Evolutionary conservation across 306 rosid genomes (phyloP).

Genomic region (Ammopiptanthus mongolicus): DNA sequence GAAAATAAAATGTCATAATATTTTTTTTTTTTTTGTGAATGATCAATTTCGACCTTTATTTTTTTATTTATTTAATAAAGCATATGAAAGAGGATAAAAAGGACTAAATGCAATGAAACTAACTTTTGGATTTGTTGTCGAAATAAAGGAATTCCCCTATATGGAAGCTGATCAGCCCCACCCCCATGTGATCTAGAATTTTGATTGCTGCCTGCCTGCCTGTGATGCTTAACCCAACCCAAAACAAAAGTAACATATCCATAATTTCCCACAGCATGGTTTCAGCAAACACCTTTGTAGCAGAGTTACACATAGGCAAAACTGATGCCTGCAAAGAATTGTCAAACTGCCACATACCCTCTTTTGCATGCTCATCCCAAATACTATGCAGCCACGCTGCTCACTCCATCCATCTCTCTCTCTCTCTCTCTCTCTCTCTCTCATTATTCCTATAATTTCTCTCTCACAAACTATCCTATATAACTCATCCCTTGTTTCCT

Average conservation of each 20-base stretch:
- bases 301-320: neutral
- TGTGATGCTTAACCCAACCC: constrained; percentile 8
- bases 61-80: too few species aligned
- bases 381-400: constrained; percentile 58
- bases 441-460: neutral
- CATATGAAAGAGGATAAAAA: neutral
- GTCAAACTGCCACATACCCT: constrained; percentile 64
- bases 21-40: too few species aligned
- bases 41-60: too few species aligned
- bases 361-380: constrained; percentile 73
- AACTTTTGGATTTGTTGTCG: neutral
- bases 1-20: too few species aligned
- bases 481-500: constrained; percentile 20
- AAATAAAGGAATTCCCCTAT: neutral
- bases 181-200: neutral
- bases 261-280: constrained; percentile 8
- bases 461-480: constrained; percentile 20
- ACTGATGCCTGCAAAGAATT: constrained; percentile 14
- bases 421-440: constrained; percentile 22
- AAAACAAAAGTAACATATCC: neutral
- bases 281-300: neutral
- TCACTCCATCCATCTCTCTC: constrained; percentile 19
- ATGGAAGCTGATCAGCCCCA: neutral
- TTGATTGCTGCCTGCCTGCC: neutral
- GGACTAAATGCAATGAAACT: neutral